phyloP scores from a whole-genome alignment of 805 yeast species.

The Starmerella geochares region DNA sequence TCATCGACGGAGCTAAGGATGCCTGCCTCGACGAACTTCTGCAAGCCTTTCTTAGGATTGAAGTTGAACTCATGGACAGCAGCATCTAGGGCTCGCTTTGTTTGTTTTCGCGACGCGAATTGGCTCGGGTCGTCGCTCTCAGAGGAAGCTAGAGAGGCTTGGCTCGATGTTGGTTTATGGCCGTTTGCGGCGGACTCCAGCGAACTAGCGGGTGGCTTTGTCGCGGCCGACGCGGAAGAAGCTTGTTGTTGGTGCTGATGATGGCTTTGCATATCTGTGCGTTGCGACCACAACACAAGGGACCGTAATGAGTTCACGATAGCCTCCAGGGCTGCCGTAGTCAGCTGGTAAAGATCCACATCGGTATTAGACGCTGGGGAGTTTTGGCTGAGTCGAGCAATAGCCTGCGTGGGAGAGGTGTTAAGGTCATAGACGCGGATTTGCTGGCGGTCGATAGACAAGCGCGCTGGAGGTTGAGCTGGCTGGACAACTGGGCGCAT shows the following conservation, averaged over 20 bases:
- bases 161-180: conserved; percentile 9
- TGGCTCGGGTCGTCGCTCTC: conserved; percentile 60
- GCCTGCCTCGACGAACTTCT: conserved; percentile 47
- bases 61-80: conserved; percentile 71
- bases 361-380: conserved; percentile 21
- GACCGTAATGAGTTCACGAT: conserved; percentile 75
- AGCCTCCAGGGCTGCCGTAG: conserved; percentile 68
- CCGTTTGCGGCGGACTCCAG: neutral
- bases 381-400: conserved; percentile 40
- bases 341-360: conserved; percentile 75
- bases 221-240: too few relatives aligned
- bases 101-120: conserved; percentile 72
- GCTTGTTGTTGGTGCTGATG: neutral
- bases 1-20: conserved; percentile 47
- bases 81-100: conserved; percentile 71
- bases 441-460: conserved; percentile 40
- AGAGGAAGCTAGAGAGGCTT: conserved; percentile 9
- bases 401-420: conserved; percentile 66
- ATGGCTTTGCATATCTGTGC: conserved; percentile 32
- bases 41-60: conserved; percentile 74
- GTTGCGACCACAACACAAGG: conserved; percentile 76
- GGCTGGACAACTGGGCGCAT: conserved; percentile 63
- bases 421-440: conserved; percentile 52
- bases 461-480: conserved; percentile 45
- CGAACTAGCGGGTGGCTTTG: too few relatives aligned